Conservation (phyloP, 148 eudicot genomes). For the Talinum fruticosum region DNA sequence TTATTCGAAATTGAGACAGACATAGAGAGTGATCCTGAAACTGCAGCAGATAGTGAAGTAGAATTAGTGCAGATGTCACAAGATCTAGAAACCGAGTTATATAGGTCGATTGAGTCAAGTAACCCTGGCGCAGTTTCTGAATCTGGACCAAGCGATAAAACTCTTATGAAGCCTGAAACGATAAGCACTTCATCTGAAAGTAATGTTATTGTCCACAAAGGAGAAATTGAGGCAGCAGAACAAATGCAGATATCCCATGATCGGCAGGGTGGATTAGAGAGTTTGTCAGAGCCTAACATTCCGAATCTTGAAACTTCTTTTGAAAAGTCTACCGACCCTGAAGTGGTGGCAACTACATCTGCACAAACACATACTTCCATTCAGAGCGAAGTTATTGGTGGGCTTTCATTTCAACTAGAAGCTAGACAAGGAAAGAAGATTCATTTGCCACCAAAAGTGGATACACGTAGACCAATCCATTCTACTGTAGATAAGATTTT, state of each 20-base stretch:
- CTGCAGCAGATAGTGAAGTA: not conserved
- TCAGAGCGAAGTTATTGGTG: not conserved
- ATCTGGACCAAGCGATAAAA: slow-evolving; percentile 9
- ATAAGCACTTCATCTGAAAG: not conserved
- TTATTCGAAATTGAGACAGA: not conserved
- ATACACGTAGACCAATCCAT: slow-evolving; percentile 4
- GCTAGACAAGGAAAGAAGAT: not conserved
- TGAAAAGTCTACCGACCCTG: not conserved
- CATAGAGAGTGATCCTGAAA: slow-evolving; percentile 11
- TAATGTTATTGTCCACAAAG: not conserved
- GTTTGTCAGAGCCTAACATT: not conserved
- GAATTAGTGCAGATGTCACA: not conserved
- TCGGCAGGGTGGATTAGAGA: not conserved
- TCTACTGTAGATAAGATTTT: slow-evolving; percentile 8
- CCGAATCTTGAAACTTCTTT: not conserved
- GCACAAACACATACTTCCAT: not conserved
- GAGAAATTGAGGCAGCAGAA: not conserved
- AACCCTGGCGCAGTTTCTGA: not conserved
- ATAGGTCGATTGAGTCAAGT: not conserved
- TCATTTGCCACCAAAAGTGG: slow-evolving; percentile 18
- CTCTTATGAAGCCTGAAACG: slow-evolving; percentile 7
- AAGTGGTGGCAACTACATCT: not conserved
- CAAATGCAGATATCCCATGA: not conserved
- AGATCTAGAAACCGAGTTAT: slow-evolving; percentile 11
- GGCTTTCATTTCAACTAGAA: not conserved